Percentiles rank a stretch among this genome's conserved stretches.
Evolutionary conservation across 2,329 filamentous ascomycete species (phyloP).

Genomic region (Mollisia scopiformis): DNA sequence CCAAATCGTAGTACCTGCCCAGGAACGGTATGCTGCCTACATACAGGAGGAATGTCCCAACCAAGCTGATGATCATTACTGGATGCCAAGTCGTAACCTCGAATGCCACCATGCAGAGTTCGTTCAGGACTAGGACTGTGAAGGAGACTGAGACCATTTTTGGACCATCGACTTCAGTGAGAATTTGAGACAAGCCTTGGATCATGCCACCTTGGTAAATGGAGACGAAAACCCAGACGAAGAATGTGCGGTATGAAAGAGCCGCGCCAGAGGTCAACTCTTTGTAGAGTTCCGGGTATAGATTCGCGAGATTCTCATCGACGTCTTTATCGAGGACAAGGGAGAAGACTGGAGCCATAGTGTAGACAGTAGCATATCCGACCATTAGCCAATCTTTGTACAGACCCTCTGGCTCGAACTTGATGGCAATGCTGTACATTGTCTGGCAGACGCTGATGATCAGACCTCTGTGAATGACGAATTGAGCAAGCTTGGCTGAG

Average conservation of each 20-base stretch:
- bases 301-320: slow-evolving; percentile 87
- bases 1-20: slow-evolving; percentile 85
- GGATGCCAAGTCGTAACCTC: slow-evolving; percentile 97
- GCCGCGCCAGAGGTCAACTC: slow-evolving; percentile 89
- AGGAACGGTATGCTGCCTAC: slow-evolving; percentile 84
- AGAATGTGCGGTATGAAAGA: slow-evolving; percentile 91
- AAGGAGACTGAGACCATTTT: slow-evolving; percentile 90
- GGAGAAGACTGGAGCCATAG: slow-evolving; percentile 88
- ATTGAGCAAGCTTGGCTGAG: slow-evolving; percentile 92
- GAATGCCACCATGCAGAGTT: slow-evolving; percentile 95
- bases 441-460: slow-evolving; percentile 97
- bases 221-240: slow-evolving; percentile 93
- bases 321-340: slow-evolving; percentile 95
- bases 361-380: slow-evolving; percentile 95
- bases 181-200: slow-evolving; percentile 88
- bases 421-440: slow-evolving; percentile 91
- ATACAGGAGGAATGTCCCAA: slow-evolving; percentile 83
- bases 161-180: slow-evolving; percentile 75
- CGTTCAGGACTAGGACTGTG: slow-evolving; percentile 89
- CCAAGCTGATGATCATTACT: slow-evolving; percentile 81
- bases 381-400: slow-evolving; percentile 98
- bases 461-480: slow-evolving; percentile 95
- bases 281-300: slow-evolving; percentile 97
- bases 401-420: slow-evolving; percentile 90
- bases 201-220: slow-evolving; percentile 96